Evolutionary conservation across 2,329 filamentous ascomycete genomes (phyloP).

Genomic region (Nemania diffusa): DNA sequence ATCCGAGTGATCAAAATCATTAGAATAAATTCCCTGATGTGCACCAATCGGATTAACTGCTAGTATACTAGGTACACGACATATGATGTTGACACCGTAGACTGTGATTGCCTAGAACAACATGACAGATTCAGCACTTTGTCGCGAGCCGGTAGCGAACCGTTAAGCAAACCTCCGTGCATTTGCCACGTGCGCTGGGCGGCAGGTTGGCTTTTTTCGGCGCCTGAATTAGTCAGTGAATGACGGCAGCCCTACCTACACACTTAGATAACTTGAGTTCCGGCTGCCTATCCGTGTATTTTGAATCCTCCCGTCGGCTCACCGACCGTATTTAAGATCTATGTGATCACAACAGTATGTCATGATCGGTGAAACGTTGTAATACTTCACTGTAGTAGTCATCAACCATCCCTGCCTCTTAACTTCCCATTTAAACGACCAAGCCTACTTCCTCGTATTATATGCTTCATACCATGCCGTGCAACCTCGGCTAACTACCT

Average conservation of each 20-base stretch:
- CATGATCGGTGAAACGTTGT: constrained; percentile 31
- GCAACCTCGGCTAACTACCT: constrained; percentile 40
- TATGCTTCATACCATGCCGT: constrained; percentile 37
- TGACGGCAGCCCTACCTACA: background rate
- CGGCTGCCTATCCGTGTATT: background rate
- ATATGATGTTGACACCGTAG: constrained; percentile 1
- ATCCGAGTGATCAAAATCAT: background rate
- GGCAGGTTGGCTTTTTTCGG: background rate
- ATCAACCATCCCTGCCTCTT: constrained; percentile 1
- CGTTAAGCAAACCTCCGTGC: constrained; percentile 18
- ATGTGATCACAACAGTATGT: background rate
- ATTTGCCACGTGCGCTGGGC: constrained; percentile 24
- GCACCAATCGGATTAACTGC: constrained; percentile 26
- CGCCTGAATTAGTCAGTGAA: background rate
- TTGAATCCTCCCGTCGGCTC: constrained; percentile 1
- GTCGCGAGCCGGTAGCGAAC: background rate
- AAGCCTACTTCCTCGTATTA: constrained; percentile 32
- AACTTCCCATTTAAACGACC: background rate
- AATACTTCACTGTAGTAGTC: constrained; percentile 5
- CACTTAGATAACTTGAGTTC: background rate
- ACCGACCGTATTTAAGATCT: constrained; percentile 14
- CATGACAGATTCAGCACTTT: constrained; percentile 6
- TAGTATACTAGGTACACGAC: background rate
- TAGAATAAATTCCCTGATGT: background rate
- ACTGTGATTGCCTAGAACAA: background rate